Evolutionary conservation across 106 monocot genomes (phyloP).

Genomic region (Dendrobium catenatum): DNA sequence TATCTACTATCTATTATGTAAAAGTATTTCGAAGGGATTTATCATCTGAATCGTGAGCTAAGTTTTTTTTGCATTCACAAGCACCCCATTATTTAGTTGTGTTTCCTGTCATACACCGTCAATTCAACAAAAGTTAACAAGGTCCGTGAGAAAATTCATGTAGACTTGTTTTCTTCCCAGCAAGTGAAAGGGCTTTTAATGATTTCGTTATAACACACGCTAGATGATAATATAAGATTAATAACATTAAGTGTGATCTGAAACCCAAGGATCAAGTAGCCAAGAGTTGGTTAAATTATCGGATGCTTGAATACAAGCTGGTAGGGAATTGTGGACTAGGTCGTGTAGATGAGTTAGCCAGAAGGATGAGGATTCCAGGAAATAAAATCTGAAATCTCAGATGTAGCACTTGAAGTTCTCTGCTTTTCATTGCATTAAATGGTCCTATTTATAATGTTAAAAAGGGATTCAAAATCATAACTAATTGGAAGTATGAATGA

Average conservation of each 20-base stretch:
- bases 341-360: neutral
- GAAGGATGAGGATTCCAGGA: neutral
- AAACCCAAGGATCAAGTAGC: neutral
- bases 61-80: neutral
- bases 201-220: neutral
- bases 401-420: neutral
- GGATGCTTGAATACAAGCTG: neutral
- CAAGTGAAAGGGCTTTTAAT: neutral
- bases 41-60: neutral
- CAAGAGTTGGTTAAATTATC: neutral
- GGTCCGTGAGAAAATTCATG: neutral
- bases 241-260: neutral
- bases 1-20: neutral
- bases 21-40: too few relatives aligned
- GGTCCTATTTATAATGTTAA: neutral
- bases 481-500: neutral
- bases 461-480: neutral
- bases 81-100: neutral
- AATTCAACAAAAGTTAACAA: neutral
- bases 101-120: neutral
- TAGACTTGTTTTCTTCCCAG: neutral
- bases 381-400: neutral
- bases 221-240: neutral
- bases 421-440: neutral
- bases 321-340: neutral